Base-by-base conservation (phyloP, 768 basidiomycete species). In the Kwoniella shandongensis region DNA sequence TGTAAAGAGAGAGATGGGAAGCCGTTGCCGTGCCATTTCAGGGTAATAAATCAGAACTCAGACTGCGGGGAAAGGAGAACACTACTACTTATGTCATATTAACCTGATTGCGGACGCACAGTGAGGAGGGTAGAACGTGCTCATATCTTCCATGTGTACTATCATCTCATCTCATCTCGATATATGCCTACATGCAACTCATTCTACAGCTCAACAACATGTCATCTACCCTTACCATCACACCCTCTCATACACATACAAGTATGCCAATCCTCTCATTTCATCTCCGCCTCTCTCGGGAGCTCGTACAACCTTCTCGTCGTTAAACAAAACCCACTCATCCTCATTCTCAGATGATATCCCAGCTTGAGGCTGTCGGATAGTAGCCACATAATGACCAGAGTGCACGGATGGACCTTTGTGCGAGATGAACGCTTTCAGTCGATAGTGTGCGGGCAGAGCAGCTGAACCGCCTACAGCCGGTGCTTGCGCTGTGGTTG, bases 341-440 rank as follows among this genome's bases (percentile, higher is more conserved):
- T 81, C 83, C 30, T 79, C 83, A 22, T 72, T 73, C 5, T 54
- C 50, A 51, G 81, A 79, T 1, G 18, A 26, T 70, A 93, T 89
- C 23, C 89, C 89, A 12, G 93, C 89, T 67, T 96, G 94, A 67
- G 70, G 70, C 91, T 93, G 0, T 88, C 93, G 57, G 42, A 75
- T 64, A 0, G 73, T 71, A 39, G 69, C 63, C 38, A 76, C 77
- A 50, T 75, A 75, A 52, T 77, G 76, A 30, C 74, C 77, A 0
- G 91, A 94, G 72, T 97, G 94, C 23, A 93, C 91, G 0, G 89
- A 92, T 0, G 89, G 88, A 0, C 94, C 93, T 70, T 96, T 98
- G 80, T 99, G 94, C 47, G 92, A 96, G 69, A 99, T 85, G 79
- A 98, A 99, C 8, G 89, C 91, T 72, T 91, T 88, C 26, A 99